Evolutionary conservation across 306 rosid species (phyloP).

Genomic region (Calophaca sinica): DNA sequence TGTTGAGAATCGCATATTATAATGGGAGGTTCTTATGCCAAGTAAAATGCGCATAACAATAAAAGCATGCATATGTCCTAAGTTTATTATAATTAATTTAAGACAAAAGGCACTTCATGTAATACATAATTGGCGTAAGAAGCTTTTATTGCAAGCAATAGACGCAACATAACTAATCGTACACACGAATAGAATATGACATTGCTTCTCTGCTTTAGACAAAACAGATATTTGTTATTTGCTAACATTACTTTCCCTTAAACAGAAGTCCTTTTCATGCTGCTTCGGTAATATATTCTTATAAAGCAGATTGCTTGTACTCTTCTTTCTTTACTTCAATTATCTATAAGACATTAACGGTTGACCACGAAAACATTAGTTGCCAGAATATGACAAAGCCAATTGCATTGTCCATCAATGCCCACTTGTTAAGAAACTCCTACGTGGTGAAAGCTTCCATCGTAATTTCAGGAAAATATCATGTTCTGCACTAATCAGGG

Average conservation of each 20-base stretch:
- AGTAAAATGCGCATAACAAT: constrained; percentile 33
- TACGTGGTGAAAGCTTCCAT: constrained; percentile 18
- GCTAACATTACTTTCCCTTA: constrained; percentile 1
- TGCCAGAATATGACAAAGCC: background rate
- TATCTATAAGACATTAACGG: constrained; percentile 11
- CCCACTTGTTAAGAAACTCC: constrained; percentile 20
- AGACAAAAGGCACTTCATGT: background rate
- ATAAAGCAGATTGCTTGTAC: constrained; percentile 45
- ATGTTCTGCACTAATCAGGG: constrained; percentile 8
- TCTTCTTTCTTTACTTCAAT: constrained; percentile 42
- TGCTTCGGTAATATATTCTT: constrained; percentile 24
- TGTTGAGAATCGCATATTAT: constrained; percentile 25
- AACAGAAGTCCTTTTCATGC: constrained; percentile 46
- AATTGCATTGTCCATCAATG: background rate
- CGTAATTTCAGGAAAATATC: constrained; percentile 40
- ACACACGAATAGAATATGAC: constrained; percentile 33
- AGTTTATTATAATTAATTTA: background rate
- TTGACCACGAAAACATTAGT: constrained; percentile 40
- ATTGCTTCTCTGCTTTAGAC: constrained; percentile 37
- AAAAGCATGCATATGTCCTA: constrained; percentile 39
- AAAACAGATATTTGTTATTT: constrained; percentile 19
- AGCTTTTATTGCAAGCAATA: constrained; percentile 46
- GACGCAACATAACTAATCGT: constrained; percentile 1
- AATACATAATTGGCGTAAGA: constrained; percentile 17
- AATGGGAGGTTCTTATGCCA: constrained; percentile 37